phyloP scores from a whole-genome alignment of 2,329 filamentous ascomycete species.

The Alternaria longipes region DNA sequence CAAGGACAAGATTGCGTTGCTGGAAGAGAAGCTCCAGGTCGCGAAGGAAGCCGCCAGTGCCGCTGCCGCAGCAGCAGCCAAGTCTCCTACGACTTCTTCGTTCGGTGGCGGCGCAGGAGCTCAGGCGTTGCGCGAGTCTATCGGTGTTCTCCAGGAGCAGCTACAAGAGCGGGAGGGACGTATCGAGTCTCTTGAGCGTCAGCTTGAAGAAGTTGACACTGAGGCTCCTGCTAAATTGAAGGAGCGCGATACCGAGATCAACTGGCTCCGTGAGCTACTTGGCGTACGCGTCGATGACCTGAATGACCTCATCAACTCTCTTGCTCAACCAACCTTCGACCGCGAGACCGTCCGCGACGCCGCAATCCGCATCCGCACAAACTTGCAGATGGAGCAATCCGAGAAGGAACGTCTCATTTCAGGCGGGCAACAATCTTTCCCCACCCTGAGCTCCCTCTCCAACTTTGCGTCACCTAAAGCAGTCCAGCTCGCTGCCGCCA shows the following conservation, averaged over 20 bases:
- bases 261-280: slow-evolving; percentile 92
- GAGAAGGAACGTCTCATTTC: slow-evolving; percentile 87
- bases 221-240: slow-evolving; percentile 84
- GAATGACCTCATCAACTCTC: slow-evolving; percentile 84
- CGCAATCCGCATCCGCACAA: slow-evolving; percentile 90
- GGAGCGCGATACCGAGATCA: slow-evolving; percentile 93
- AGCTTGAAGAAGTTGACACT: slow-evolving; percentile 73
- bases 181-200: slow-evolving; percentile 85
- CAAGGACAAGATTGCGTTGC: slow-evolving; percentile 81
- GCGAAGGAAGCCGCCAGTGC: slow-evolving; percentile 86
- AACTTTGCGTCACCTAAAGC: slow-evolving; percentile 83
- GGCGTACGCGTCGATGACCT: slow-evolving; percentile 90
- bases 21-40: slow-evolving; percentile 92
- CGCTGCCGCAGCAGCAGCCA: slow-evolving; percentile 74
- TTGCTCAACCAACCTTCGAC: slow-evolving; percentile 79
- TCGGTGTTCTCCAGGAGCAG: slow-evolving; percentile 95
- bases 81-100: slow-evolving; percentile 55
- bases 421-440: slow-evolving; percentile 67
- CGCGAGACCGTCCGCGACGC: slow-evolving; percentile 84
- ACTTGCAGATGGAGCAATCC: slow-evolving; percentile 97
- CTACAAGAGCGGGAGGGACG: slow-evolving; percentile 90
- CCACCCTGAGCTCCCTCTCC: slow-evolving; percentile 79
- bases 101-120: slow-evolving; percentile 72
- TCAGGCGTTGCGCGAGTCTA: slow-evolving; percentile 93
- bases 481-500: slow-evolving; percentile 93